Percentiles rank a stretch among this genome's conserved stretches.
Conservation (phyloP, 2,329 filamentous ascomycete genomes). For the Penicillium janthinellum region DNA sequence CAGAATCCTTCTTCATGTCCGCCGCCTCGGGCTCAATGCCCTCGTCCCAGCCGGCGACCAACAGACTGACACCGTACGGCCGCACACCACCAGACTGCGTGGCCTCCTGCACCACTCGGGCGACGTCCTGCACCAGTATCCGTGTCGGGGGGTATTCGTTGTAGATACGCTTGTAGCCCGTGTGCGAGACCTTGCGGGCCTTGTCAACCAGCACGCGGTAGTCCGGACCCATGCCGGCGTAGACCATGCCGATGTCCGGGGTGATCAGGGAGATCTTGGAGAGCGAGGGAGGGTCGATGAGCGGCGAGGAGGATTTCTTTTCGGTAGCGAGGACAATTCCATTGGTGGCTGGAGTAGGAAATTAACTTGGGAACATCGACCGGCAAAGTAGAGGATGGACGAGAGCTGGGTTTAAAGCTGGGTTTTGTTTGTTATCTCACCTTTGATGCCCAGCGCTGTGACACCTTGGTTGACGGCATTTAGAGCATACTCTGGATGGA, state of each 20-base stretch:
- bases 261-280: conserved; percentile 98
- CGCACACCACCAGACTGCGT: conserved; percentile 97
- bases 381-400: background rate
- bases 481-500: conserved; percentile 83
- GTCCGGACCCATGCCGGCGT: conserved; percentile 98
- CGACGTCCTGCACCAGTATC: conserved; percentile 98
- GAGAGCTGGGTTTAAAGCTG: background rate
- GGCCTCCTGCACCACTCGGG: conserved; percentile 96
- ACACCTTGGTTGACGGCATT: conserved; percentile 99
- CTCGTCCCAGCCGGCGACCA: conserved; percentile 98
- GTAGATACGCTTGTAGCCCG: conserved; percentile 99
- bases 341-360: conserved; percentile 73
- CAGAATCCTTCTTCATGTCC: conserved; percentile 55
- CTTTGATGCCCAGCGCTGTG: conserved; percentile 97
- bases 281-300: conserved; percentile 91
- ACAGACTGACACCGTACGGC: conserved; percentile 91
- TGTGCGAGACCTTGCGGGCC: conserved; percentile 97
- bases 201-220: conserved; percentile 97
- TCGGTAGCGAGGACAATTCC: conserved; percentile 98
- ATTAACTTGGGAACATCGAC: conserved; percentile 14
- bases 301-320: conserved; percentile 97
- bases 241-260: conserved; percentile 99
- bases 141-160: conserved; percentile 99
- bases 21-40: conserved; percentile 85
- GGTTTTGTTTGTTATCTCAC: conserved; percentile 50